phyloP scores from a whole-genome alignment of 768 basidiomycete genomes.

The Gymnopilus dilepis region DNA sequence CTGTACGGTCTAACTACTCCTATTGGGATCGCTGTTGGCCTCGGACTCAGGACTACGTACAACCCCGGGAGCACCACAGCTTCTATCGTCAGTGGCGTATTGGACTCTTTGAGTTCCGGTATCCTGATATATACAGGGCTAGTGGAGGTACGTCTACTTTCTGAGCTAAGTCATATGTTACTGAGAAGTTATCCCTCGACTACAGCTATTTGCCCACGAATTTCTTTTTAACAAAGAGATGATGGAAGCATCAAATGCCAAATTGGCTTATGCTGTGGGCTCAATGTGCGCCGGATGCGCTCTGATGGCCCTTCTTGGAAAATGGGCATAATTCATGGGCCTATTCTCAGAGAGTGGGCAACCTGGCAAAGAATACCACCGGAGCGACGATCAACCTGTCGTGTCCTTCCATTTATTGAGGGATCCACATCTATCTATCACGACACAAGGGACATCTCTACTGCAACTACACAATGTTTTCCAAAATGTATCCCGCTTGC shows the following conservation, averaged over 20 bases:
- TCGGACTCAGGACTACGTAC: slow-evolving; percentile 78
- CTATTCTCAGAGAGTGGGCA: neutral
- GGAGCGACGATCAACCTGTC: neutral
- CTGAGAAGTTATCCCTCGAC: slow-evolving; percentile 3
- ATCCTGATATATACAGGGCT: slow-evolving; percentile 89
- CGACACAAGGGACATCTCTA: neutral
- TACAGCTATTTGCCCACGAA: slow-evolving; percentile 89
- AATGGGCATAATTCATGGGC: slow-evolving; percentile 70
- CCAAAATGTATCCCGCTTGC: neutral
- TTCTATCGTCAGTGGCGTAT: slow-evolving; percentile 80
- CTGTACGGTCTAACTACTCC: slow-evolving; percentile 84
- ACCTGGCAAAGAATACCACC: neutral
- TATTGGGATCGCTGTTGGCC: slow-evolving; percentile 84
- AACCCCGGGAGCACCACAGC: slow-evolving; percentile 80
- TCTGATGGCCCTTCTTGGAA: slow-evolving; percentile 90
- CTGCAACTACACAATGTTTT: neutral
- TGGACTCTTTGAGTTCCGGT: slow-evolving; percentile 87
- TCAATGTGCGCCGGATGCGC: slow-evolving; percentile 85
- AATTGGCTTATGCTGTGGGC: slow-evolving; percentile 73
- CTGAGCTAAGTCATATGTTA: neutral
- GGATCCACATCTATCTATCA: too few species aligned
- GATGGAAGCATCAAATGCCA: slow-evolving; percentile 67
- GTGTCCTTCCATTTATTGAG: neutral
- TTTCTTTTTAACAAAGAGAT: slow-evolving; percentile 91
- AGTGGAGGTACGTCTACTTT: slow-evolving; percentile 64